Percentiles rank a stretch among this genome's conserved stretches.
Conservation (phyloP, 441 rosid species). For the Bocquillonia castaneifolia region DNA sequence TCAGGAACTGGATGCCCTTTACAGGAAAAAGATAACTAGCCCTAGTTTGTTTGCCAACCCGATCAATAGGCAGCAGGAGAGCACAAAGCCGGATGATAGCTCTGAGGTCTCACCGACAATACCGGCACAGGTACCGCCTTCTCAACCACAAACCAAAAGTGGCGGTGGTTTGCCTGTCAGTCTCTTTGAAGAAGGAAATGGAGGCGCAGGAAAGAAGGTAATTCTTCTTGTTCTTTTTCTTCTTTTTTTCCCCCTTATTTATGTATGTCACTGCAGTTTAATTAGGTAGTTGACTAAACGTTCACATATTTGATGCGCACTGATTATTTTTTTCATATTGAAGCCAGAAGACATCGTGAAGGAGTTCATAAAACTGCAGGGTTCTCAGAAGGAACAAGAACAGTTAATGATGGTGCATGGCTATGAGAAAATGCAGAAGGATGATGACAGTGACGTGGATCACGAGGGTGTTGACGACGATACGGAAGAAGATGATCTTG, state of each 20-base stretch:
- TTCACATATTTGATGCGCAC: slow-evolving; percentile 16
- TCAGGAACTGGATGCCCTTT: slow-evolving; percentile 62
- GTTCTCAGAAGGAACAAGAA: slow-evolving; percentile 23
- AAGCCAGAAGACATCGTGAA: slow-evolving; percentile 94
- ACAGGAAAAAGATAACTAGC: slow-evolving; percentile 42
- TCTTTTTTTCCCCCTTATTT: not conserved
- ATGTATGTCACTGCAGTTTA: not conserved
- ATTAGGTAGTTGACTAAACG: not conserved
- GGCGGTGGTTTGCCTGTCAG: slow-evolving; percentile 23
- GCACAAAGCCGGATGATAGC: slow-evolving; percentile 14
- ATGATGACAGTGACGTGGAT: slow-evolving; percentile 37
- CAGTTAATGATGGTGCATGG: slow-evolving; percentile 32
- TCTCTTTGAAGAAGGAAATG: slow-evolving; percentile 32
- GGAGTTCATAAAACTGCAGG: slow-evolving; percentile 46
- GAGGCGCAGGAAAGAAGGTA: slow-evolving; percentile 39
- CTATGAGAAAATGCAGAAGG: slow-evolving; percentile 38
- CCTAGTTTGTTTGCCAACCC: slow-evolving; percentile 21
- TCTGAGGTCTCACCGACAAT: slow-evolving; percentile 3
- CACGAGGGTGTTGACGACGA: not conserved
- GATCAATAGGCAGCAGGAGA: slow-evolving; percentile 20
- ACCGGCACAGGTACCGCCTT: slow-evolving; percentile 9
- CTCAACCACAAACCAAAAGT: slow-evolving; percentile 24
- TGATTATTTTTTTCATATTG: slow-evolving; percentile 46
- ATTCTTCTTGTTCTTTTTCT: not conserved
- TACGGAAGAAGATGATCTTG: slow-evolving; percentile 2